Evolutionary conservation across 805 yeast genomes (phyloP), one percentile per base, ranked within the genome.

Genomic region (Pichia californica): DNA sequence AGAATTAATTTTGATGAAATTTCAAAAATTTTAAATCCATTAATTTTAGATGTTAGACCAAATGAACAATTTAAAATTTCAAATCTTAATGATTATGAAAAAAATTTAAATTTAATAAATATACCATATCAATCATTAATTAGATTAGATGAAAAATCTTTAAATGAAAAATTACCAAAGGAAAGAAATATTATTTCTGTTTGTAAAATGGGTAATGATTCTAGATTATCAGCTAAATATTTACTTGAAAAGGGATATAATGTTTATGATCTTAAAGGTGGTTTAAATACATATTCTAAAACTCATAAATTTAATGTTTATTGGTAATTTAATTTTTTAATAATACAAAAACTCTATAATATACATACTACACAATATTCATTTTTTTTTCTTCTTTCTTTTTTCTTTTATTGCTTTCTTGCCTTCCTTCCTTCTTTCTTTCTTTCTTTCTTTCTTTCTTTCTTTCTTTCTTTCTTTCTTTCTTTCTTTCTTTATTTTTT

Each of bases 141-240:
- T 36, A 62, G 58, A 39, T 58, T 59, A 44, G 56, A 51, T n/a
- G 43, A 51, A 3, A 45, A 44, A 5, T 15, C 45, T 10, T 13
- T 55, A 3, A 45, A 53, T 2, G 30, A 31, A 13, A 30, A 31
- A 13, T 14, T 50, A 13, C 50, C 52, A 28, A 27, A 5, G 3
- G 20, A 41, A 31, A 30, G 43, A 5, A 38, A 40, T 5, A 59
- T 84, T 0, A 73, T 70, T 43, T 83, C 88, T 0, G 68, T 91
- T 16, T 93, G 99, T 62, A 71, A 97, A 27, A 80, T 71, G 56
- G 99, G 99, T 9, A 88, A 87, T 59, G 98, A 93, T 58, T 89
- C 98, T 0, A 88, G 85, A 54, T 61, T 78, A 15, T 94, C 96
- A 0, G 80, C 84, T 1, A 62, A 70, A 44, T 63, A 69, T 35